These are phyloP conservation scores for Triticum monococcum DNA, from an alignment of 176 grass and related monocot genomes.

Conservation along the genomic window DNA sequence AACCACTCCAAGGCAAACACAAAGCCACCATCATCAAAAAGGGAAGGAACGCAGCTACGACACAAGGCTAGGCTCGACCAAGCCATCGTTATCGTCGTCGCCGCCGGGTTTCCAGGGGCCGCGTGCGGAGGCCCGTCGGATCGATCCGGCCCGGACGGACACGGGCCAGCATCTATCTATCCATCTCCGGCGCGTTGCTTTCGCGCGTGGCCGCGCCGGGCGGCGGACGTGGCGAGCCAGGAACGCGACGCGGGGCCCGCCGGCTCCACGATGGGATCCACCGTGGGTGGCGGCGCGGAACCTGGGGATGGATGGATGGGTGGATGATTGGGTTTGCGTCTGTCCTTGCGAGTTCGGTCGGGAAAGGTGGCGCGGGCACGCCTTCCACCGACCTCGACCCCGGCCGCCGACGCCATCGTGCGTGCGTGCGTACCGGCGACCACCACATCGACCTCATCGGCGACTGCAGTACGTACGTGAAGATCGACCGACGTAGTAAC, in stretches of 20 bases:
- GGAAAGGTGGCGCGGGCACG: not conserved
- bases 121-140: not conserved
- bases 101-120: not conserved
- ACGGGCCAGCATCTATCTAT: not conserved
- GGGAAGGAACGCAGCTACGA: not conserved
- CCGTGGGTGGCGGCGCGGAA: not conserved
- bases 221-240: slow-evolving; percentile 11
- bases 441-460: no score
- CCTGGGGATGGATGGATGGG: not conserved
- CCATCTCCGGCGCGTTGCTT: no score
- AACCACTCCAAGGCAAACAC: slow-evolving; percentile 57
- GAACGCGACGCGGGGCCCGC: not conserved
- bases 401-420: not conserved
- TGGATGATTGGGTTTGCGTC: slow-evolving; percentile 10
- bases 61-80: not conserved
- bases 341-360: not conserved
- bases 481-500: no score
- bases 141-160: not conserved
- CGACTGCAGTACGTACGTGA: no score
- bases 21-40: not conserved
- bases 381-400: not conserved
- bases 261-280: no score
- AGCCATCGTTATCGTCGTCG: not conserved
- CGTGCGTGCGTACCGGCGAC: no score
- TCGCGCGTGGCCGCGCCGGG: not conserved